Evolutionary conservation across 1,139 yeast genomes (phyloP).

Genomic region (Sugiyamaella grinbergsii): DNA sequence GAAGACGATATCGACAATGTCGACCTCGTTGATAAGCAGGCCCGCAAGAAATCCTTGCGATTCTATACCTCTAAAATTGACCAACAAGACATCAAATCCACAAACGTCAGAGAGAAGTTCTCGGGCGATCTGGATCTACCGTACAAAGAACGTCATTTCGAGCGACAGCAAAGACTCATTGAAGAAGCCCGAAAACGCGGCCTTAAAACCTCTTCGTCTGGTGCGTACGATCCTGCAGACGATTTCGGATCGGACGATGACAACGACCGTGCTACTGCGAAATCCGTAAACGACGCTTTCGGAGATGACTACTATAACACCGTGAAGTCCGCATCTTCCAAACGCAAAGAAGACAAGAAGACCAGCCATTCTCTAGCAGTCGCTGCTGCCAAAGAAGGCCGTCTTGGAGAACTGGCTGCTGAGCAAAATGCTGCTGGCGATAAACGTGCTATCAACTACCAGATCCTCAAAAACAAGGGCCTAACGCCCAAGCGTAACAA

Average conservation of each 20-base stretch:
- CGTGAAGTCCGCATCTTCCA: constrained; percentile 53
- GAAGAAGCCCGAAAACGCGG: constrained; percentile 93
- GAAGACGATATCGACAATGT: constrained; percentile 66
- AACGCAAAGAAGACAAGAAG: constrained; percentile 56
- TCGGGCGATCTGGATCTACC: constrained; percentile 92
- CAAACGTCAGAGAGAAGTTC: constrained; percentile 55
- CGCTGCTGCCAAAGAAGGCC: constrained; percentile 84
- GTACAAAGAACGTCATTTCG: constrained; percentile 85
- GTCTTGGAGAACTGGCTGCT: constrained; percentile 70
- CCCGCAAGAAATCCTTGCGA: constrained; percentile 80
- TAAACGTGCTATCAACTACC: constrained; percentile 92
- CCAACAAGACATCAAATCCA: constrained; percentile 58
- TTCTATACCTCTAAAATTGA: constrained; percentile 97
- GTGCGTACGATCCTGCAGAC: constrained; percentile 55
- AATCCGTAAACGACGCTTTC: constrained; percentile 44
- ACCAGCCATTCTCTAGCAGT: constrained; percentile 72
- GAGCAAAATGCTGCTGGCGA: constrained; percentile 54
- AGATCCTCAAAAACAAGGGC: constrained; percentile 93
- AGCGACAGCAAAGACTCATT: constrained; percentile 79
- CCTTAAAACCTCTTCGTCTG: constrained; percentile 59
- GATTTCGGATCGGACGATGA: constrained; percentile 51
- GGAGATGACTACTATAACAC: constrained; percentile 53
- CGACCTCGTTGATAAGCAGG: constrained; percentile 82
- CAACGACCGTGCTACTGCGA: constrained; percentile 26
- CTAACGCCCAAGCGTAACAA: constrained; percentile 89